These are phyloP conservation scores for Mycosphaerella sp. DNA, from an alignment of 2,329 filamentous ascomycete species.

Conservation along the genomic window DNA sequence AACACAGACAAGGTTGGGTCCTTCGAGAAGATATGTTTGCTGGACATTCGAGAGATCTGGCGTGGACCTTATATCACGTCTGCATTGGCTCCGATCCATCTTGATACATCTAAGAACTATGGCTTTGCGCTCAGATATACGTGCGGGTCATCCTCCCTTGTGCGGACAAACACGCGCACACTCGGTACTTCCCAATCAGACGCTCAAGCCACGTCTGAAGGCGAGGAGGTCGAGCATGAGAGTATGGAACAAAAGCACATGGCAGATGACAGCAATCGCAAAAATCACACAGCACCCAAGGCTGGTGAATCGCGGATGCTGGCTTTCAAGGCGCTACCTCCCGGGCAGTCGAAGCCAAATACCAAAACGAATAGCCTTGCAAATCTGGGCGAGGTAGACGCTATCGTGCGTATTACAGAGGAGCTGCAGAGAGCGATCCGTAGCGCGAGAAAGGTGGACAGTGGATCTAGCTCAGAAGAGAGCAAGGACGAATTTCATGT, in stretches of 20 bases:
- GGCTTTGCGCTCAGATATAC: conserved; percentile 76
- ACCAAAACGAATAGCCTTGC: conserved; percentile 24
- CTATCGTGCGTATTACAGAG: conserved; percentile 60
- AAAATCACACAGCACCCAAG: conserved; percentile 19
- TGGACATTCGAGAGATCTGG: conserved; percentile 65
- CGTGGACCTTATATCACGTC: conserved; percentile 87
- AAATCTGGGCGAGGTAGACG: conserved; percentile 45
- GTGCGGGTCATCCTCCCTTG: conserved; percentile 58
- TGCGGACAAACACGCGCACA: conserved; percentile 79
- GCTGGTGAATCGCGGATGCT: conserved; percentile 37
- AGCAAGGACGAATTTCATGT: conserved; percentile 32
- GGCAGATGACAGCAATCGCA: conserved; percentile 8
- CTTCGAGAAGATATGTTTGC: conserved; percentile 78
- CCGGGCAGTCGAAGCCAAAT: conserved; percentile 38
- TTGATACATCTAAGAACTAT: conserved; percentile 72
- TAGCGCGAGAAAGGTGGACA: conserved; percentile 40
- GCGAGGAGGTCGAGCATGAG: background rate
- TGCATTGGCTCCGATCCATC: conserved; percentile 69
- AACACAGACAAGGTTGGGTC: conserved; percentile 87
- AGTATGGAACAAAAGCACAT: conserved; percentile 16
- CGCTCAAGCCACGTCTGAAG: conserved; percentile 26
- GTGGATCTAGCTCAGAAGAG: conserved; percentile 24
- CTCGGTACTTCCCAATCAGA: conserved; percentile 53
- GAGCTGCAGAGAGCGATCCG: conserved; percentile 65
- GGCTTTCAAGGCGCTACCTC: conserved; percentile 53